A percentile compares a stretch with the other conserved stretches of the same genome.
Evolutionary conservation across 75 land plant species (phyloP).

Genomic region (Picea glauca): DNA sequence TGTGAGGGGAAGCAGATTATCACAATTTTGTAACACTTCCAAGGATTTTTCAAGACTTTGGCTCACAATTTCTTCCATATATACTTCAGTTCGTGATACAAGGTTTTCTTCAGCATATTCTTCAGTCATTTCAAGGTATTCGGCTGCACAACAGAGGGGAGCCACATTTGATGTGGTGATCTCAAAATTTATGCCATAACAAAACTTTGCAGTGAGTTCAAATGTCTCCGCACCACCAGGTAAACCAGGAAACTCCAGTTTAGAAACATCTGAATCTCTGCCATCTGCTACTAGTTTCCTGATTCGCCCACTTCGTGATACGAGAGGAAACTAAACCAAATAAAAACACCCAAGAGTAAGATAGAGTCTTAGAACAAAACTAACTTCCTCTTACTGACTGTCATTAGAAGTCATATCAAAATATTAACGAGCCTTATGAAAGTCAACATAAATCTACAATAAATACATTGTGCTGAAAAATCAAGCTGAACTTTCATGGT

Average conservation of each 20-base stretch:
- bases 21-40: slow-evolving; percentile 68
- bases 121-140: slow-evolving; percentile 85
- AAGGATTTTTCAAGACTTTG: slow-evolving; percentile 73
- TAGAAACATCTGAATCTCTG: slow-evolving; percentile 55
- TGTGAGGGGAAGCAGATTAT: slow-evolving; percentile 71
- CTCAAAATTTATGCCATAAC: slow-evolving; percentile 87
- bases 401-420: background rate
- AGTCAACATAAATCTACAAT: background rate
- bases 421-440: background rate
- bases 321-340: slow-evolving; percentile 79
- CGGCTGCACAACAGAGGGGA: slow-evolving; percentile 66
- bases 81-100: slow-evolving; percentile 66
- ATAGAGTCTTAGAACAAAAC: background rate
- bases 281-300: slow-evolving; percentile 73
- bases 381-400: background rate
- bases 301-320: slow-evolving; percentile 84
- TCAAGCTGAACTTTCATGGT: background rate
- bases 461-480: background rate
- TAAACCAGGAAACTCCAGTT: slow-evolving; percentile 43
- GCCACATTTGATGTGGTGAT: slow-evolving; percentile 80
- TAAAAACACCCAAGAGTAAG: background rate
- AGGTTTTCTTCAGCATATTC: slow-evolving; percentile 75
- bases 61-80: slow-evolving; percentile 57
- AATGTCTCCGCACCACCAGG: slow-evolving; percentile 82
- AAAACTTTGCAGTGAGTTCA: slow-evolving; percentile 80